Percentiles rank a stretch among this genome's conserved stretches.
Evolutionary conservation across 805 yeast species (phyloP).

Genomic region (Monosporozyma siamensis): DNA sequence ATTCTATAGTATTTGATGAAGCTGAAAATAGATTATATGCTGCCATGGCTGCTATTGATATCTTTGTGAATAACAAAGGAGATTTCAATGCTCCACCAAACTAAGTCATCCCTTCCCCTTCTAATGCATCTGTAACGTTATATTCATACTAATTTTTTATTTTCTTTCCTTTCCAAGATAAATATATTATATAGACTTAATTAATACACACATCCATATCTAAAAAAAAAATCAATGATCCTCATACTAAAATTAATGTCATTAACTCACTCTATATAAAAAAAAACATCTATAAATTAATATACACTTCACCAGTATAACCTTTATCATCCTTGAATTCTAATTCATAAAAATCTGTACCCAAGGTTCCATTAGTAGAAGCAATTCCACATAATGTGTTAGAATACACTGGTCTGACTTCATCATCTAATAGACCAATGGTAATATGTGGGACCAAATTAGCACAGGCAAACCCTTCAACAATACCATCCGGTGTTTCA

Average conservation of each 20-base stretch:
- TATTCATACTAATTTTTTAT: neutral
- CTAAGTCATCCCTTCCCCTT: neutral
- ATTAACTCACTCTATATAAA: no score
- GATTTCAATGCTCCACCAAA: conserved; percentile 28
- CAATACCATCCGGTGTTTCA: conserved; percentile 7
- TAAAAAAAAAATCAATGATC: neutral
- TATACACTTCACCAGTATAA: conserved; percentile 14
- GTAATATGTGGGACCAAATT: conserved; percentile 62
- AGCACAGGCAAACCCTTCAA: conserved; percentile 25
- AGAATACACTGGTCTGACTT: conserved; percentile 44
- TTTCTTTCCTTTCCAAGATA: neutral
- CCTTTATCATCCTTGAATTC: conserved; percentile 8
- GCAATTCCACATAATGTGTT: conserved; percentile 31
- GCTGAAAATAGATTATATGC: conserved; percentile 96
- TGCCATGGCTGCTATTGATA: conserved; percentile 88
- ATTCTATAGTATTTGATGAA: conserved; percentile 84
- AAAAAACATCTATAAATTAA: conserved; percentile 11
- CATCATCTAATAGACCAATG: conserved; percentile 44
- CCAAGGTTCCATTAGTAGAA: conserved; percentile 3
- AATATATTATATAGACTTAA: neutral
- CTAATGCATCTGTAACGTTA: neutral
- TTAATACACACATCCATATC: neutral
- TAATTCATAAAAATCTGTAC: conserved; percentile 3
- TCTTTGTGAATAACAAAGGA: conserved; percentile 80
- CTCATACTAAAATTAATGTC: neutral